phyloP scores from a whole-genome alignment of 1,139 yeast species.

The Yamadazyma songkhlaensis region DNA sequence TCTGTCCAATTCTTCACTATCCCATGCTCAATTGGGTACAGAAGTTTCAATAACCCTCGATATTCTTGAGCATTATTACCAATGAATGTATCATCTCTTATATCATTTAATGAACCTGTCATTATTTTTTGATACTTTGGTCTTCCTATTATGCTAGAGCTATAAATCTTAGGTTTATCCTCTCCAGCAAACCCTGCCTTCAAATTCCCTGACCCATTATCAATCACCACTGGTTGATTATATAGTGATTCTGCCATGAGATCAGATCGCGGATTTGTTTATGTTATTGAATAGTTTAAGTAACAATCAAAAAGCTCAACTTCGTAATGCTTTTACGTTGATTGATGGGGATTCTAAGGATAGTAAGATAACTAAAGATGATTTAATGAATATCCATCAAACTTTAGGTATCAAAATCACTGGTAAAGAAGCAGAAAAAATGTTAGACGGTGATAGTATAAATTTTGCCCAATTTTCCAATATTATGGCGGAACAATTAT shows the following conservation, averaged over 20 bases:
- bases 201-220: constrained; percentile 87
- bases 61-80: constrained; percentile 73
- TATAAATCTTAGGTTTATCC: constrained; percentile 65
- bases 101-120: constrained; percentile 58
- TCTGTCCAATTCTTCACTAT: constrained; percentile 83
- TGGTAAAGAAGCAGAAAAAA: constrained; percentile 26
- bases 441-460: constrained; percentile 32
- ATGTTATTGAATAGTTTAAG: constrained; percentile 33
- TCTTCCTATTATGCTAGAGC: constrained; percentile 61
- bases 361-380: constrained; percentile 58
- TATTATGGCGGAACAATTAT: constrained; percentile 60
- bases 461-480: constrained; percentile 72
- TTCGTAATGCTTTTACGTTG: constrained; percentile 50
- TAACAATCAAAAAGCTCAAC: constrained; percentile 40
- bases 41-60: constrained; percentile 68
- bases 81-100: constrained; percentile 46
- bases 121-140: constrained; percentile 82
- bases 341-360: constrained; percentile 84
- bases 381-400: constrained; percentile 55
- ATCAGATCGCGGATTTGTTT: not conserved
- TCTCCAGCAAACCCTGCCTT: constrained; percentile 96
- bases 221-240: constrained; percentile 90
- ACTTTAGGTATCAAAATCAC: constrained; percentile 41
- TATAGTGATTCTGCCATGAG: constrained; percentile 21
- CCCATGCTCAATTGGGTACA: constrained; percentile 81